A percentile compares a stretch with the other conserved stretches of the same genome.
phyloP scores from a whole-genome alignment of 768 basidiomycete species.

The Naganishia vaughanmartiniae region DNA sequence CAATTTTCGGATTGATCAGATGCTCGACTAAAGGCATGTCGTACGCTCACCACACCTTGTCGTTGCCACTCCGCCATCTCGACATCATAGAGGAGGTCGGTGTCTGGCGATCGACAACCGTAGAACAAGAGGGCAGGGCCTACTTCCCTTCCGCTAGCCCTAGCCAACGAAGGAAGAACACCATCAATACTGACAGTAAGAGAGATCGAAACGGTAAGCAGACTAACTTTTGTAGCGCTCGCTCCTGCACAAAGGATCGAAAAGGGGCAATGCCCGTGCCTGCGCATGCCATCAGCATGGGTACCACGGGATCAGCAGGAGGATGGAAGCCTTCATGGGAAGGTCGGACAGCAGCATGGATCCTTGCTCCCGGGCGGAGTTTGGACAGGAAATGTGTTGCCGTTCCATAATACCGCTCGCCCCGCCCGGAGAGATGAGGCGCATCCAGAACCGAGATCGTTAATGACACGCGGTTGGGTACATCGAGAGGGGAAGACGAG shows the following conservation, averaged over 20 bases:
- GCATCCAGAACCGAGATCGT: slow-evolving; percentile 57
- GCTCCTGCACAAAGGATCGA: slow-evolving; percentile 60
- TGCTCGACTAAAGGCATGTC: slow-evolving; percentile 55
- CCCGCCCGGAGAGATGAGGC: slow-evolving; percentile 51
- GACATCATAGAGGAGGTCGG: slow-evolving; percentile 56
- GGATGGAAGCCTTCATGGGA: slow-evolving; percentile 56
- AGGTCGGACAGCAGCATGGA: slow-evolving; percentile 54
- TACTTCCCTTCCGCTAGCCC: slow-evolving; percentile 54
- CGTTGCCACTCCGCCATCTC: slow-evolving; percentile 56
- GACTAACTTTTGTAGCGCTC: slow-evolving; percentile 56
- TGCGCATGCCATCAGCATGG: slow-evolving; percentile 57
- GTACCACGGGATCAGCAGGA: slow-evolving; percentile 53
- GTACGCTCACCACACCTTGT: slow-evolving; percentile 56
- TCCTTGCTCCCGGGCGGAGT: slow-evolving; percentile 54
- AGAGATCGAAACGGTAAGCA: neutral
- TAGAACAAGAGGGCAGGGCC: slow-evolving; percentile 57
- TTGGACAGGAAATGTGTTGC: slow-evolving; percentile 57
- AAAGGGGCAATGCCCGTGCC: slow-evolving; percentile 59
- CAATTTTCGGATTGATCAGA: slow-evolving; percentile 49
- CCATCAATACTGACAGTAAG: neutral
- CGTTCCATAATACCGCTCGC: slow-evolving; percentile 55
- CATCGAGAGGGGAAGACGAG: slow-evolving; percentile 58
- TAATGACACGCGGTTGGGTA: slow-evolving; percentile 55
- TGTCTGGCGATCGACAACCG: slow-evolving; percentile 56
- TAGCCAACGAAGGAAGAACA: neutral